Evolutionary conservation across 164 flowering plant genomes (phyloP), one percentile per base, ranked within the genome.

Genomic region (Stephania yunnanensis): DNA sequence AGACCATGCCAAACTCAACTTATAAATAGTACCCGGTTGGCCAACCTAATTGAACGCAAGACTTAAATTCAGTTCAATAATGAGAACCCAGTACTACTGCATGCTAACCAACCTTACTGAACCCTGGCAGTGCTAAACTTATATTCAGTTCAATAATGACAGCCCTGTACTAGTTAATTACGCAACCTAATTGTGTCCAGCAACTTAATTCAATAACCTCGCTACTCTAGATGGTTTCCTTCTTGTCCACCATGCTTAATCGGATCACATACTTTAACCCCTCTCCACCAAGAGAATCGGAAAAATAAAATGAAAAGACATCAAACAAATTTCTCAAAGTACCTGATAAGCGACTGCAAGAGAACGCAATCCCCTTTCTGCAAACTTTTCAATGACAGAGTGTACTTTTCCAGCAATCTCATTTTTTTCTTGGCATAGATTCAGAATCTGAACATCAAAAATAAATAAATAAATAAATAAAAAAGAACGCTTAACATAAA

Each of bases 311-410:
- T 46, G 48, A 10, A 29, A 46, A 7, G 22, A 79, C 29, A 36
- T 15, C 42, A 68, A 25, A 45, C 15, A 52, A 36, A 46, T 63
- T 17, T 76, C 25, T 68, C 48, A 22, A 3, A 44, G 0, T 80
- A 92, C 97, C 95, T 92, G 97, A 76, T 71, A 83, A 77, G 97
- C 90, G 81, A 92, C 93, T 17, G 81, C 97, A 12, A 90, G 93
- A 72, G 97, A 92, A 44, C 97, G 84, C 77, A 92, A 80, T 25
- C 97, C 97, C 77, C 91, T 85, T 83, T 90, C 94, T 73, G 97
- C 97, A 82, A 88, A 92, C 80, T 84, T 89, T 82, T 91, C 95
- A 71, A 91, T 89, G 75, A 91, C 87, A 55, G 87, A 74, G 79
- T 91, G 90, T 71, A 89, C 94, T 83, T 85, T 89, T 61, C 82